Percentiles rank a stretch among this genome's conserved stretches.
Evolutionary conservation across 768 basidiomycete genomes (phyloP).

Genomic region (Leccinum pellstonianum): DNA sequence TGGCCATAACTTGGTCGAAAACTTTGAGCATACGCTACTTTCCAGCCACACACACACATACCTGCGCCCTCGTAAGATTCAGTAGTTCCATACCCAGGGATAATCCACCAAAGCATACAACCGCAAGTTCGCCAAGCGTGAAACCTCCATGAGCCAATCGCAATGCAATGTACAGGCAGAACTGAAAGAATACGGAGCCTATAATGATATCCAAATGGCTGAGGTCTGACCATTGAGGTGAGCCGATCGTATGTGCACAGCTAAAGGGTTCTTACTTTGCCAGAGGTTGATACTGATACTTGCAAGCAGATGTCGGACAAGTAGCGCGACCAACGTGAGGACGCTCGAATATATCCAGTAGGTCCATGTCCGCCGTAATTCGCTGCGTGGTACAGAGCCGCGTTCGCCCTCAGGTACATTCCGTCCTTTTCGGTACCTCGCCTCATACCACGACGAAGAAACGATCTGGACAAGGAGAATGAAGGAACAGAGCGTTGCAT

Average conservation of each 20-base stretch:
- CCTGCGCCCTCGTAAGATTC: slow-evolving; percentile 79
- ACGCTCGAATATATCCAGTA: slow-evolving; percentile 64
- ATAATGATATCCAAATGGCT: slow-evolving; percentile 71
- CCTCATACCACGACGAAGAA: slow-evolving; percentile 76
- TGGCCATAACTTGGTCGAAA: slow-evolving; percentile 64
- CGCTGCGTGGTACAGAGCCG: slow-evolving; percentile 72
- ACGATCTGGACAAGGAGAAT: slow-evolving; percentile 78
- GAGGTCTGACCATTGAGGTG: slow-evolving; percentile 53
- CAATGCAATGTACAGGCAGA: slow-evolving; percentile 84
- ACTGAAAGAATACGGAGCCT: slow-evolving; percentile 83
- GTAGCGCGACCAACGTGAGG: slow-evolving; percentile 49
- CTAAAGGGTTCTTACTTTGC: slow-evolving; percentile 55
- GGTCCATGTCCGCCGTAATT: slow-evolving; percentile 57
- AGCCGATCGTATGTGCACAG: neutral
- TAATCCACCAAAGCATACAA: slow-evolving; percentile 88
- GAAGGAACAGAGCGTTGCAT: slow-evolving; percentile 77
- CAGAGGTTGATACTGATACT: slow-evolving; percentile 52
- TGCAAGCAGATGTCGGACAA: slow-evolving; percentile 47
- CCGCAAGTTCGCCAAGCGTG: slow-evolving; percentile 89
- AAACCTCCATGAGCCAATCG: slow-evolving; percentile 93
- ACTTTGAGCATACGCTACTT: slow-evolving; percentile 2
- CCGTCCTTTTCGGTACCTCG: slow-evolving; percentile 41
- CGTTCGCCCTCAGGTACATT: slow-evolving; percentile 64
- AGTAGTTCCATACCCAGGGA: slow-evolving; percentile 83
- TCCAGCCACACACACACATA: slow-evolving; percentile 36